phyloP scores from a whole-genome alignment of 129 eudicot genomes.

The Scalesia atractyloides region DNA sequence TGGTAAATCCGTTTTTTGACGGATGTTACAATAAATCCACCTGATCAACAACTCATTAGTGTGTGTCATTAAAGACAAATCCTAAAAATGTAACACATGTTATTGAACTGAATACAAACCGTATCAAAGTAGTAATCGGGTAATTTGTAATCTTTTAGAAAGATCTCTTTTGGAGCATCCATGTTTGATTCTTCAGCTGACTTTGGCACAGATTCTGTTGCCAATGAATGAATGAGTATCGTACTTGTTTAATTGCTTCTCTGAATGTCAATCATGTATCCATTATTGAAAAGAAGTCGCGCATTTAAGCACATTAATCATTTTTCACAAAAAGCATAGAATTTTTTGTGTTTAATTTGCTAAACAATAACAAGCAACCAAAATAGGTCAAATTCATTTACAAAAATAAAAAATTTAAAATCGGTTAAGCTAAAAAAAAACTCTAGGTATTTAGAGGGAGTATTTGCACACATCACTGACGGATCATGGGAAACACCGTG shows the following conservation, averaged over 20 bases:
- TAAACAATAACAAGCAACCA: not conserved
- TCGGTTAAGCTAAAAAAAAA: too few relatives aligned
- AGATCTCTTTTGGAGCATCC: slow-evolving; percentile 89
- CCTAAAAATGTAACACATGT: not conserved
- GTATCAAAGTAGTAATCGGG: slow-evolving; percentile 92
- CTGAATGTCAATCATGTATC: slow-evolving; percentile 34
- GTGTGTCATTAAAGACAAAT: not conserved
- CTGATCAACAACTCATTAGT: slow-evolving; percentile 39
- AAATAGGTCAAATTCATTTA: not conserved
- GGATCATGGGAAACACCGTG: slow-evolving; percentile 35
- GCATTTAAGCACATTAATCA: not conserved
- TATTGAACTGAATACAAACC: slow-evolving; percentile 39
- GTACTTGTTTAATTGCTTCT: slow-evolving; percentile 38
- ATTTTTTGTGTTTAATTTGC: slow-evolving; percentile 41
- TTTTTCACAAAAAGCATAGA: not conserved
- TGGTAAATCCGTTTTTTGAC: too few relatives aligned
- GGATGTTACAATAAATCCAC: too few relatives aligned
- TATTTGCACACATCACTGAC: slow-evolving; percentile 40
- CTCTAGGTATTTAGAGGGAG: slow-evolving; percentile 16
- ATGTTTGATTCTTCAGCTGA: slow-evolving; percentile 62
- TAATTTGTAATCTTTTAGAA: slow-evolving; percentile 84
- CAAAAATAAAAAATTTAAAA: not conserved
- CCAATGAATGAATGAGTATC: slow-evolving; percentile 67
- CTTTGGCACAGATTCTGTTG: slow-evolving; percentile 56
- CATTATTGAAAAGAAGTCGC: not conserved